A percentile compares a stretch with the other conserved stretches of the same genome.
These are phyloP conservation scores for Triadica sebifera DNA, from an alignment of 345 rosid genomes.

Conservation along the genomic window DNA sequence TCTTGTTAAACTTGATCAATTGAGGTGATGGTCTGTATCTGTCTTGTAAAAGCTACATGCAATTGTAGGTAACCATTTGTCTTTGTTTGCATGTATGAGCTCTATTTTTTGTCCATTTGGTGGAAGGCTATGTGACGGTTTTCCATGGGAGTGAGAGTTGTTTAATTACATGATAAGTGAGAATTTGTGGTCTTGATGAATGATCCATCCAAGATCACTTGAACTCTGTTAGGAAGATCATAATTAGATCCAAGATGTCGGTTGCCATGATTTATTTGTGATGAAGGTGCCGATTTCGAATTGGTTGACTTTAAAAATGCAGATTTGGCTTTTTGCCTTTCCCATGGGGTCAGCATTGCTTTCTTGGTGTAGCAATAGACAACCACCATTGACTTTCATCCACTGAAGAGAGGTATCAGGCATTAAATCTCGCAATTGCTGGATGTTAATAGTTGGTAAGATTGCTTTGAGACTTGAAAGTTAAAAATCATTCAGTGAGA, in stretches of 20 bases:
- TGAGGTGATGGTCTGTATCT: slow-evolving; percentile 9
- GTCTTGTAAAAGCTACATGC: slow-evolving; percentile 24
- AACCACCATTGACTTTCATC: slow-evolving; percentile 62
- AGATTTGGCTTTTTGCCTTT: slow-evolving; percentile 80
- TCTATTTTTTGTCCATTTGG: slow-evolving; percentile 17
- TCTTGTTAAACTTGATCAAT: slow-evolving; percentile 6
- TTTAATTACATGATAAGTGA: slow-evolving; percentile 24
- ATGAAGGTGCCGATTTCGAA: slow-evolving; percentile 88
- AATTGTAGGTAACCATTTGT: slow-evolving; percentile 20
- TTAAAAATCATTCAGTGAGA: slow-evolving; percentile 55
- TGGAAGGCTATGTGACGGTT: slow-evolving; percentile 23
- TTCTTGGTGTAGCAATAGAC: slow-evolving; percentile 96
- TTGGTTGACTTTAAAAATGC: slow-evolving; percentile 99
- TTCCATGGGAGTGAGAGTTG: slow-evolving; percentile 33
- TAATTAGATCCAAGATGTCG: slow-evolving; percentile 62
- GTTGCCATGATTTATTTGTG: slow-evolving; percentile 77
- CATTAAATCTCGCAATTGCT: slow-evolving; percentile 68
- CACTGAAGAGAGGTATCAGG: slow-evolving; percentile 90
- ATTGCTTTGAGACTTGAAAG: slow-evolving; percentile 72
- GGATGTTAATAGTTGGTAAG: slow-evolving; percentile 94
- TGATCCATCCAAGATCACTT: slow-evolving; percentile 39
- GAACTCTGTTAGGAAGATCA: slow-evolving; percentile 51
- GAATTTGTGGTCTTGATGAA: slow-evolving; percentile 34
- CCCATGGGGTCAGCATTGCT: slow-evolving; percentile 92
- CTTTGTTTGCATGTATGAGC: slow-evolving; percentile 23